Base-by-base conservation (phyloP, 345 rosid genomes). In the Adansonia digitata region DNA sequence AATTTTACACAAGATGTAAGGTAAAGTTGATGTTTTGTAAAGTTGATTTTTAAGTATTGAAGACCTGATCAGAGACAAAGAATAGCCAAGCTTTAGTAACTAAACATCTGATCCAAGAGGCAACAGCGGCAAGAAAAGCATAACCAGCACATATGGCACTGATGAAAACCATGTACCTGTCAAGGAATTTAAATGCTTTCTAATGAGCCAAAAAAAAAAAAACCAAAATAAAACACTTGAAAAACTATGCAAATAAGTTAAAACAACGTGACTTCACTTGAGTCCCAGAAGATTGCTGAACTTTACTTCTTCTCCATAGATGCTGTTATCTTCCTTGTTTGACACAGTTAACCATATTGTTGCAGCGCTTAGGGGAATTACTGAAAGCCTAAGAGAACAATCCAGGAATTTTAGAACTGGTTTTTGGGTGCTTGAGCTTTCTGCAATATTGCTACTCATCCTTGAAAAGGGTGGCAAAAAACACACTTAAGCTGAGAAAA, bases 11-110 rank as follows among this genome's bases (percentile, higher is more conserved):
- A 39, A 15, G 29, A 29, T 4, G 5, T 1, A 29, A 29, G 60
- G 29, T 55, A 22, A 9, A 4, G n/a, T 20, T 64, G 18, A 37
- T 26, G 53, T 9, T 20, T n/a, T n/a, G 29, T 55, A 22, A 9
- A 4, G n/a, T 20, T 64, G 18, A 37, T 26, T 20, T 45, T 26
- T n/a, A 22, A 31, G 29, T 45, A 46, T 9, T 7, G 12, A 22
- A 52, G 1, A 94, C 99, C 97, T 95, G 97, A 78, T 95, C 99
- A 67, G 94, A 85, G 81, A 90, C 64, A 75, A 93, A 95, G 86
- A 91, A 84, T 37, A 93, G 71, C 98, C 99, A 93, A 40, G 91
- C 89, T 86, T 82, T 89, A 73, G 87, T 39, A 53, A 77, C 89
- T 17, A 90, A 76, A 82, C 79, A 79, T 57, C 64, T 82, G 84